These are phyloP conservation scores for Isoetes taiwanensis DNA, from an alignment of 75 land plant species.

Conservation along the genomic window DNA sequence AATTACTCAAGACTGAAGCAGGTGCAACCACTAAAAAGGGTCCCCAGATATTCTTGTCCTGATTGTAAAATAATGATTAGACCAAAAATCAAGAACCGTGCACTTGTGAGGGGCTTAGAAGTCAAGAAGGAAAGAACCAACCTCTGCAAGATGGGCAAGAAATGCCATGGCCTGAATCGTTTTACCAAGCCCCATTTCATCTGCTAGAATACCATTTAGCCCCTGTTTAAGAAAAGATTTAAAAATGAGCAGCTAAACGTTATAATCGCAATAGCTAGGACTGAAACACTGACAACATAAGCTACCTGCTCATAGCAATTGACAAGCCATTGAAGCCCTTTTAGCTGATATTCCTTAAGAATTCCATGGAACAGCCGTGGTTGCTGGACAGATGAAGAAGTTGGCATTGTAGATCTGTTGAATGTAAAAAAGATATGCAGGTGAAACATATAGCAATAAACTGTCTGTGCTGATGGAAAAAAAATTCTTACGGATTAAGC, in stretches of 20 bases:
- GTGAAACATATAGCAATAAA: background rate
- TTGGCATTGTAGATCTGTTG: slow-evolving; percentile 91
- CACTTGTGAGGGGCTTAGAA: background rate
- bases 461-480: background rate
- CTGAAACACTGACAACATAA: background rate
- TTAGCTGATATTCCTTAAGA: slow-evolving; percentile 92
- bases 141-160: slow-evolving; percentile 95
- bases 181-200: slow-evolving; percentile 98
- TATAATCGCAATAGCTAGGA: background rate
- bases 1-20: slow-evolving; percentile 86
- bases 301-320: slow-evolving; percentile 98
- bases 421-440: background rate
- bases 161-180: slow-evolving; percentile 98
- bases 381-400: slow-evolving; percentile 69
- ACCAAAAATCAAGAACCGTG: background rate
- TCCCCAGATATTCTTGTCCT: slow-evolving; percentile 99
- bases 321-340: slow-evolving; percentile 98
- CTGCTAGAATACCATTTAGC: slow-evolving; percentile 95
- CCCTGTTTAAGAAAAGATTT: slow-evolving; percentile 37
- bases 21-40: slow-evolving; percentile 97
- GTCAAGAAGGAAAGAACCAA: slow-evolving; percentile 9
- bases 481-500: slow-evolving; percentile 79
- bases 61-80: no score
- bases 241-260: background rate
- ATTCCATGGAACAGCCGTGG: slow-evolving; percentile 70